Base-by-base conservation (phyloP, 2,329 filamentous ascomycete species). In the Septoria linicola region DNA sequence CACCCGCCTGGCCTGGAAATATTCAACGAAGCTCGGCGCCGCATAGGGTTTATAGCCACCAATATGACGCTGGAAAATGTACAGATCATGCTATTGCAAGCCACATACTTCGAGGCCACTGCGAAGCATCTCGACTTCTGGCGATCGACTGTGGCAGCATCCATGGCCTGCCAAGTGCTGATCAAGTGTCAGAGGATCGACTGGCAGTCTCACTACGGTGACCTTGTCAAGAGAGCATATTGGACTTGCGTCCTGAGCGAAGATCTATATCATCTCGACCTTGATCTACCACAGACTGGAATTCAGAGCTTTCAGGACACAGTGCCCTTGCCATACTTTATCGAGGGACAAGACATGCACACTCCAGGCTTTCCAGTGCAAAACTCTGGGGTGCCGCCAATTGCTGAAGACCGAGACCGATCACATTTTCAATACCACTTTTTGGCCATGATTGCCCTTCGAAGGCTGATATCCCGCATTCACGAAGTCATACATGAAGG, bases 1-100 rank as follows among this genome's bases (percentile, higher is more conserved):
- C 70, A 69, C 14, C 81, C 81, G 2, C 81, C 82, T 0, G 82
- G 82, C 0, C 63, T 84, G 2, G 72, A 73, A 1, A 73, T 82
- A 30, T 84, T 84, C 66, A 84, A 84, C 55, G 81, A 84, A 64
- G 82, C 80, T 13, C 73, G 81, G 43, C 76, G 75, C 51, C 72
- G 80, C n/a, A 73, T 83, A 62, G 81, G 82, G 0, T 83, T 82
- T 61, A 72, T 77, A 8, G 61, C 78, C 46, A 77, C 76, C 1
- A 75, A 80, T 19, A 80, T 75, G 60, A 80, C 74, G 42, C 64
- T 84, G 20, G 80, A 83, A 58, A 82, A 79, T 53, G 73, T 83
- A 6, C 82, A 84, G 59, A 76, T 81, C 39, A 76, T 78, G 59
- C 72, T 80, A 5, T 68, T 85, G 21, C 73, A 79, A 51, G 79